Base-by-base conservation (phyloP, 768 basidiomycete species). In the Tylopilus plumbeoviolaceoides region DNA sequence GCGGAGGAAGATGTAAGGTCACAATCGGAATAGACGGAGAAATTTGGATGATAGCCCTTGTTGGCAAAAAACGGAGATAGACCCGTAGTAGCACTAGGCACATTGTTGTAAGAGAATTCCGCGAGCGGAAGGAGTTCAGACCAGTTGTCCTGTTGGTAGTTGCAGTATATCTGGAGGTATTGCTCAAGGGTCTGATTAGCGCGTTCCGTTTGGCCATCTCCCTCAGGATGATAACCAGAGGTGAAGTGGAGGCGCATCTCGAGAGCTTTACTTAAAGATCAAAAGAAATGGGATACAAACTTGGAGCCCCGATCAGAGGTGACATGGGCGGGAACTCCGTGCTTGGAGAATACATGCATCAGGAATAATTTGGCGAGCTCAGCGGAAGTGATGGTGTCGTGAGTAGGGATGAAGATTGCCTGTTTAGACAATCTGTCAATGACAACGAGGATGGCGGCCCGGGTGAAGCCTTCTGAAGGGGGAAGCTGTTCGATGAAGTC, bases 121-220 rank as follows among this genome's bases (percentile, higher is more conserved):
- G 9, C 8, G 3, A 48, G 18, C 0, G 14, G 27, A 0, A 48
- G 39, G 27, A 48, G 47, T 14, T 48, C 28, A 0, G 8, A 40
- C 28, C 53, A 54, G 27, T 55, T 47, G 20, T 55, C 44, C 18
- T 55, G 53, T 14, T 54, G 44, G 12, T 53, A 53, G 5, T 48
- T 53, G 4, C 27, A 43, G 1, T 48, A 48, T 10, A 53, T 23
- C 0, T 3, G 4, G 2, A 53, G 47, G 17, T 54, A 54, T 3
- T 54, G 39, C 14, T 54, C 4, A 0, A 50, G 35, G 0, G 35
- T 53, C 14, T 52, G 51, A 5, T 52, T 52, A 2, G 23, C 25
- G 0, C 10, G 5, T 9, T 52, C 23, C 1, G 30, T 53, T 8
- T 48, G 33, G 1, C 41, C 28, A 20, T 52, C 31, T 3, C 28